Evolutionary conservation across 495 filamentous ascomycete genomes (phyloP).

Genomic region (Trichoderma erinaceum): DNA sequence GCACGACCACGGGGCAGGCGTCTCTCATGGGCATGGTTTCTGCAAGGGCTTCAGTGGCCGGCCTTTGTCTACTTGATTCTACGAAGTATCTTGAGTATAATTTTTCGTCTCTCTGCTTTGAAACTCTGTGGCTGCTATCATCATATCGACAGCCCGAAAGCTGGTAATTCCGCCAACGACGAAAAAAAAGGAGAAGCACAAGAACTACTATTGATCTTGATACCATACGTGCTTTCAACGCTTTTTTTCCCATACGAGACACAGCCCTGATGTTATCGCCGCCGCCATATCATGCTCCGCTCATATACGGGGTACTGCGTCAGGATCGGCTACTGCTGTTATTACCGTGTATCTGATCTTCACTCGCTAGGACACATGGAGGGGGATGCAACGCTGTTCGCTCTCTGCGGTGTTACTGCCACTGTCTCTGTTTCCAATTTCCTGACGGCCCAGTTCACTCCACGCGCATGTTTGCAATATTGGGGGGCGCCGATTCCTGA

Average conservation of each 20-base stretch:
- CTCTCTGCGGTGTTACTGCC: background rate
- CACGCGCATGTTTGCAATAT: background rate
- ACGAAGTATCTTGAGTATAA: background rate
- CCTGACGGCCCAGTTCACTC: background rate
- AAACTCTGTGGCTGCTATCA: background rate
- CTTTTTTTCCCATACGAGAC: background rate
- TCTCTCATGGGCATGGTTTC: background rate
- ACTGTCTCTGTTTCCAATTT: constrained; percentile 9
- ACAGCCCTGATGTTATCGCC: background rate
- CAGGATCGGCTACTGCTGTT: constrained; percentile 1
- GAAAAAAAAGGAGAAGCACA: background rate
- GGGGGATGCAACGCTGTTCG: background rate
- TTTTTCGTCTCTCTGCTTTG: background rate
- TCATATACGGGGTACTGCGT: background rate
- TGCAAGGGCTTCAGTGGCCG: background rate
- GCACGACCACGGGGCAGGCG: background rate
- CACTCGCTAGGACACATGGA: background rate
- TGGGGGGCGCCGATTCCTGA: background rate
- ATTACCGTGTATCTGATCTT: constrained; percentile 5
- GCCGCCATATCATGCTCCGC: constrained; percentile 1
- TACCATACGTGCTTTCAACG: background rate
- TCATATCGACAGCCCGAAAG: background rate
- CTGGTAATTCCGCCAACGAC: background rate
- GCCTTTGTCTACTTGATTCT: too few relatives aligned
- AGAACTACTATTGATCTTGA: background rate